Conservation (phyloP, 331 rosid species). For the Rosa hybrid region DNA sequence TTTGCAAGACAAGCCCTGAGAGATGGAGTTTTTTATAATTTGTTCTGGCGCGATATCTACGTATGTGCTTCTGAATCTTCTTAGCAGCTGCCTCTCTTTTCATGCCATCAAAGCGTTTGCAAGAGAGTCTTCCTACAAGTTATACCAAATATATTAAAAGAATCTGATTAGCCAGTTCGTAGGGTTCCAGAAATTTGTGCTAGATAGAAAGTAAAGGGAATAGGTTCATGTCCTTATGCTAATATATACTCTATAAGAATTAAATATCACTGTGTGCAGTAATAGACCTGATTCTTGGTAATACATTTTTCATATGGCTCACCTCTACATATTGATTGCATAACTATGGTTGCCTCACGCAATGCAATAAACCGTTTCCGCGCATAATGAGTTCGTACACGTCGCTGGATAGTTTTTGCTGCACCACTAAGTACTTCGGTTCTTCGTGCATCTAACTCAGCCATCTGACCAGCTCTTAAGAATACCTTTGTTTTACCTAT, state of each 20-base stretch:
- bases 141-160: slow-evolving; percentile 20
- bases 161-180: slow-evolving; percentile 21
- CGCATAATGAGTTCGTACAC: slow-evolving; percentile 78
- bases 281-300: slow-evolving; percentile 22
- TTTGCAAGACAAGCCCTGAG: slow-evolving; percentile 71
- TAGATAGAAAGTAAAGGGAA: not conserved
- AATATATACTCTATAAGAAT: not conserved
- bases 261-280: slow-evolving; percentile 18
- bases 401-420: slow-evolving; percentile 85
- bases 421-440: slow-evolving; percentile 80
- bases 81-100: slow-evolving; percentile 73
- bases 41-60: slow-evolving; percentile 67
- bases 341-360: slow-evolving; percentile 56
- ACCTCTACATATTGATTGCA: slow-evolving; percentile 95
- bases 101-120: slow-evolving; percentile 62
- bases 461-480: slow-evolving; percentile 99
- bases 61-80: slow-evolving; percentile 75
- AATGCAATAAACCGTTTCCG: slow-evolving; percentile 73
- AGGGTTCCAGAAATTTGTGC: slow-evolving; percentile 14
- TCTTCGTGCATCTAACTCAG: slow-evolving; percentile 90
- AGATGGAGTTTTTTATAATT: slow-evolving; percentile 56
- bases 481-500: slow-evolving; percentile 94
- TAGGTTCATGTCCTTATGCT: not conserved
- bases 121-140: slow-evolving; percentile 77
- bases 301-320: slow-evolving; percentile 34